Evolutionary conservation across 352 stramenopile species (phyloP).

Genomic region (Phytophthora palmivora): DNA sequence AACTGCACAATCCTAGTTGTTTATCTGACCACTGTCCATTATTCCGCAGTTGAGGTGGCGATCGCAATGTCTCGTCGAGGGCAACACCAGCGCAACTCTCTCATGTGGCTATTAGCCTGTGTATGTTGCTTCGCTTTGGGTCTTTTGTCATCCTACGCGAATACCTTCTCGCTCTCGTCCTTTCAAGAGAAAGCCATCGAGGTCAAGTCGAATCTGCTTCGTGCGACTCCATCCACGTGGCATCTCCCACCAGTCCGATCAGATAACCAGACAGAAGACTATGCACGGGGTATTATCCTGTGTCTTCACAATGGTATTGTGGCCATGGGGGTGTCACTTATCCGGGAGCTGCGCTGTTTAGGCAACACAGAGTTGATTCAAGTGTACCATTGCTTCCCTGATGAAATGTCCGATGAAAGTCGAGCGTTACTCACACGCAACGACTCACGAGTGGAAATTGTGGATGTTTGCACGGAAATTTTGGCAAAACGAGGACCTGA

Average conservation of each 20-base stretch:
- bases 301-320: conserved; percentile 57
- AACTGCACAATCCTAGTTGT: conserved; percentile 1
- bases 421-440: conserved; percentile 45
- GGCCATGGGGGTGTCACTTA: conserved; percentile 61
- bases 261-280: too few relatives aligned
- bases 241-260: conserved; percentile 3
- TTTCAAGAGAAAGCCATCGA: conserved; percentile 10
- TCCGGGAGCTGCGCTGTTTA: conserved; percentile 49
- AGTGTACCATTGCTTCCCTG: conserved; percentile 32
- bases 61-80: neutral
- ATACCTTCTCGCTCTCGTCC: conserved; percentile 24
- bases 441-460: conserved; percentile 60
- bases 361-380: too few relatives aligned
- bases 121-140: conserved; percentile 49
- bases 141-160: conserved; percentile 42
- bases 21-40: conserved; percentile 13
- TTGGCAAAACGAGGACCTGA: conserved; percentile 35
- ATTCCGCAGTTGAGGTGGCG: neutral
- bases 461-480: conserved; percentile 64
- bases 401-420: conserved; percentile 50
- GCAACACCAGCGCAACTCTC: conserved; percentile 17
- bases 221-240: conserved; percentile 15
- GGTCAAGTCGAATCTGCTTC: conserved; percentile 16
- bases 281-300: conserved; percentile 42
- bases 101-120: conserved; percentile 47